These are phyloP conservation scores for Aspergillus ibericus DNA, from an alignment of 2,329 filamentous ascomycete species.

Conservation along the genomic window DNA sequence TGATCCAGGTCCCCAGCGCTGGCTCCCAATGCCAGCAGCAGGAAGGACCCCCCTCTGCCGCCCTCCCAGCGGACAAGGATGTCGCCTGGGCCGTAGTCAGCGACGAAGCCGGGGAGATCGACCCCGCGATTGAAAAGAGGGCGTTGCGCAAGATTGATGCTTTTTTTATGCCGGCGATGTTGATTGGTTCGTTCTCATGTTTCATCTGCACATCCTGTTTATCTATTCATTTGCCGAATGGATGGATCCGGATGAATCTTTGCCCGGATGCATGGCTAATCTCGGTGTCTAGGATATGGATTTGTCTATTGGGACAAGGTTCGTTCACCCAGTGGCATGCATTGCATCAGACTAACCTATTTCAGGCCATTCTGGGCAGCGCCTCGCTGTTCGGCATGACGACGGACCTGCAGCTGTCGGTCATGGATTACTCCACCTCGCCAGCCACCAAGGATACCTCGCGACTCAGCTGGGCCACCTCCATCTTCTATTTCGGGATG, in stretches of 20 bases:
- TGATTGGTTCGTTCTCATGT: slow-evolving; percentile 44
- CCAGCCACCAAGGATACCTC: slow-evolving; percentile 64
- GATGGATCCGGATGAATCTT: background rate
- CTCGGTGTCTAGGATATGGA: slow-evolving; percentile 49
- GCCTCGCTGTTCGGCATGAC: slow-evolving; percentile 77
- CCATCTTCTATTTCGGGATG: slow-evolving; percentile 79
- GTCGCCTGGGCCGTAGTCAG: slow-evolving; percentile 4
- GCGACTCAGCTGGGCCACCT: slow-evolving; percentile 73
- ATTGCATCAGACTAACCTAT: background rate
- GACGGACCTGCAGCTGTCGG: slow-evolving; percentile 60
- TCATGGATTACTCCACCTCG: slow-evolving; percentile 51
- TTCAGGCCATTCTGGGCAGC: slow-evolving; percentile 68
- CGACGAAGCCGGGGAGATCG: slow-evolving; percentile 11
- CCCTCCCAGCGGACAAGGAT: background rate
- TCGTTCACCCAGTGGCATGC: background rate
- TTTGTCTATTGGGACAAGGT: slow-evolving; percentile 71
- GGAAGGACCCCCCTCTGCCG: background rate
- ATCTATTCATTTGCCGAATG: background rate
- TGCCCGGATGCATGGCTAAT: background rate
- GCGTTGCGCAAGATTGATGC: slow-evolving; percentile 14
- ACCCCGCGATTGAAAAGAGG: slow-evolving; percentile 10
- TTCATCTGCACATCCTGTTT: background rate
- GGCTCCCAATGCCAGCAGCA: background rate
- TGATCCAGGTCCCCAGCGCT: slow-evolving; percentile 1
- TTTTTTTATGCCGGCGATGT: slow-evolving; percentile 51